Conservation (phyloP, 495 filamentous ascomycete species). For the Neurospora tetraspora region DNA sequence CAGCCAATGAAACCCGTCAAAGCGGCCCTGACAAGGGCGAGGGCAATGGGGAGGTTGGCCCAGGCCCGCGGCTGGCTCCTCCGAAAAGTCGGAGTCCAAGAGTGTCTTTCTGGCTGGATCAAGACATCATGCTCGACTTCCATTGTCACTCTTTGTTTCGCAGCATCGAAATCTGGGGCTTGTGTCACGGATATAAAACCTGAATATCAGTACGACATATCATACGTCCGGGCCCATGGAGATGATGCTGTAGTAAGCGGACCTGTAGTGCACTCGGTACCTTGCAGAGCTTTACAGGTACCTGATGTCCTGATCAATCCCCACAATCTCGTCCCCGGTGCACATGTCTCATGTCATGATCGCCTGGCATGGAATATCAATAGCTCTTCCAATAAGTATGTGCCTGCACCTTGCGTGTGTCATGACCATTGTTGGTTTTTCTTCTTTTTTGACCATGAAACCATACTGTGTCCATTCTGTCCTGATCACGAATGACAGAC, state of each 20-base stretch:
- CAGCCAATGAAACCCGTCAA: neutral
- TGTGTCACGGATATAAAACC: neutral
- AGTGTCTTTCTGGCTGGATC: neutral
- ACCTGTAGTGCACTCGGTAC: neutral
- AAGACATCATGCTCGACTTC: neutral
- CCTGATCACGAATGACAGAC: neutral
- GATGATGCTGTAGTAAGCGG: neutral
- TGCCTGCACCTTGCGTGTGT: neutral
- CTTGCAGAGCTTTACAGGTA: neutral
- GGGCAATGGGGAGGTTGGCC: neutral
- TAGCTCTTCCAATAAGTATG: neutral
- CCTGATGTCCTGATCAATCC: neutral
- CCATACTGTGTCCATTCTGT: neutral
- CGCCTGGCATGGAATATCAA: neutral
- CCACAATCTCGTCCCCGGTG: neutral
- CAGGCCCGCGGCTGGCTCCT: constrained; percentile 1
- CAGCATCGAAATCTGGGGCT: neutral
- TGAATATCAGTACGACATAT: neutral
- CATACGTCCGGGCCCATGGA: neutral
- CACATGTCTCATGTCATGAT: neutral
- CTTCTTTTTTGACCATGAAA: neutral
- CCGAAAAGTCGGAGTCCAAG: constrained; percentile 1
- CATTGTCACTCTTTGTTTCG: neutral
- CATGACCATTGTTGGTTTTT: neutral
- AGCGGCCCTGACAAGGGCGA: neutral